Evolutionary conservation across 2,329 filamentous ascomycete species (phyloP).

Genomic region (Aureobasidium sp.): DNA sequence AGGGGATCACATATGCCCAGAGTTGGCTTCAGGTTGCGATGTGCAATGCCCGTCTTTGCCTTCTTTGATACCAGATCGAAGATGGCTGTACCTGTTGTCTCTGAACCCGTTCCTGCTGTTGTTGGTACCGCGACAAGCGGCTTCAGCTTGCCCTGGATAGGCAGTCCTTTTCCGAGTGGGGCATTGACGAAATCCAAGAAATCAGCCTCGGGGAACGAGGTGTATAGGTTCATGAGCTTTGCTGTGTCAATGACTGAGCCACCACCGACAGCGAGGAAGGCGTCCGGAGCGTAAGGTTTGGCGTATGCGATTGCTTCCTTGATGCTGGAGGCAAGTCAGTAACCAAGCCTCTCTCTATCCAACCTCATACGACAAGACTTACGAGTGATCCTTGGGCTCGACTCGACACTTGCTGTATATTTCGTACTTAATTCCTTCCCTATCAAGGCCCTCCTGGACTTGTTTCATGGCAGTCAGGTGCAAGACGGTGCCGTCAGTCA

Average conservation of each 20-base stretch:
- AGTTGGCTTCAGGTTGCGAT: conserved; percentile 90
- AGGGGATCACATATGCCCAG: conserved; percentile 78
- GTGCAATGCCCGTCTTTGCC: conserved; percentile 92
- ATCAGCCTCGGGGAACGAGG: conserved; percentile 78
- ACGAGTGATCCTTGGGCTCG: conserved; percentile 93
- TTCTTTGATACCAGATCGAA: conserved; percentile 86
- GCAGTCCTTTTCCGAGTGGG: conserved; percentile 74
- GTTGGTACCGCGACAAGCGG: conserved; percentile 78
- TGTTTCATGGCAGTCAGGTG: conserved; percentile 84
- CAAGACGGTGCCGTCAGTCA: conserved; percentile 77
- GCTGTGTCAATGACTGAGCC: conserved; percentile 97
- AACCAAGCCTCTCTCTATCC: background rate
- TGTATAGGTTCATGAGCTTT: conserved; percentile 97
- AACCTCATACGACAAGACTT: conserved; percentile 26
- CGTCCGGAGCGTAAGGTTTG: conserved; percentile 72
- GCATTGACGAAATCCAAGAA: conserved; percentile 98
- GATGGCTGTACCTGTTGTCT: conserved; percentile 96
- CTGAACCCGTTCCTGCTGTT: conserved; percentile 78
- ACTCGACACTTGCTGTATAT: conserved; percentile 74
- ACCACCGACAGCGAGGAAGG: conserved; percentile 82
- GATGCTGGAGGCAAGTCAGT: conserved; percentile 45
- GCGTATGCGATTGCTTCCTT: conserved; percentile 82
- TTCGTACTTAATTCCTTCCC: conserved; percentile 69
- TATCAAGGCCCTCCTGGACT: conserved; percentile 68
- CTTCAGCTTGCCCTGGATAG: conserved; percentile 60